phyloP scores from a whole-genome alignment of 441 rosid species.

The Gossypium lobatum region DNA sequence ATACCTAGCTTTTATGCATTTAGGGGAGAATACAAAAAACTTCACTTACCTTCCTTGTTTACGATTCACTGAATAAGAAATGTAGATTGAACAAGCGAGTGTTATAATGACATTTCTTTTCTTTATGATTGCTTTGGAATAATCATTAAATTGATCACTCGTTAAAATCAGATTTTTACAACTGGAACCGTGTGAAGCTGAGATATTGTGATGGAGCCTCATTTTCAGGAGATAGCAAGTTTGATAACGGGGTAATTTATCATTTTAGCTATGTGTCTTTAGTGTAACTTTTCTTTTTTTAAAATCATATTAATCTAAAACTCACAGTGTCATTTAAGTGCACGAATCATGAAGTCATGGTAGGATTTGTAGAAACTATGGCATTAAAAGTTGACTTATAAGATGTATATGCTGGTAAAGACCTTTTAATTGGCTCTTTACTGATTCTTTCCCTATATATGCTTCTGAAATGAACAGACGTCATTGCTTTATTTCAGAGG shows the following conservation, averaged over 20 bases:
- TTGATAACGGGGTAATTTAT: slow-evolving; percentile 59
- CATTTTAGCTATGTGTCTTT: neutral
- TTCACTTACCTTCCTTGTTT: neutral
- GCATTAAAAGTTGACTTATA: neutral
- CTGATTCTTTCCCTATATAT: neutral
- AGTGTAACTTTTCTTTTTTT: neutral
- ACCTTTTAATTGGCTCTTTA: slow-evolving; percentile 5
- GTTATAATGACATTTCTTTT: neutral
- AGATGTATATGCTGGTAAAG: neutral
- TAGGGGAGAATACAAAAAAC: neutral
- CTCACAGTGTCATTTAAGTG: slow-evolving; percentile 3
- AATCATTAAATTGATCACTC: neutral
- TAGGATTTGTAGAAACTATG: neutral
- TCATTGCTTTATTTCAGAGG: slow-evolving; percentile 87
- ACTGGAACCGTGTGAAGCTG: slow-evolving; percentile 71
- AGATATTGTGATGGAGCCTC: slow-evolving; percentile 79
- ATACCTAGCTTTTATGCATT: neutral
- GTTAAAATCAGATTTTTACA: slow-evolving; percentile 51
- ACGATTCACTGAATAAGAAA: neutral
- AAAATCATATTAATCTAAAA: neutral
- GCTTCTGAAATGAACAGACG: slow-evolving; percentile 47
- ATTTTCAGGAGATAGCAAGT: slow-evolving; percentile 51
- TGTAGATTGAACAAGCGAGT: neutral
- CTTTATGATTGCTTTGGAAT: neutral
- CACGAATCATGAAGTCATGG: neutral